Evolutionary conservation across 352 stramenopile species (phyloP).

Genomic region (Pythium aphanidermatum): DNA sequence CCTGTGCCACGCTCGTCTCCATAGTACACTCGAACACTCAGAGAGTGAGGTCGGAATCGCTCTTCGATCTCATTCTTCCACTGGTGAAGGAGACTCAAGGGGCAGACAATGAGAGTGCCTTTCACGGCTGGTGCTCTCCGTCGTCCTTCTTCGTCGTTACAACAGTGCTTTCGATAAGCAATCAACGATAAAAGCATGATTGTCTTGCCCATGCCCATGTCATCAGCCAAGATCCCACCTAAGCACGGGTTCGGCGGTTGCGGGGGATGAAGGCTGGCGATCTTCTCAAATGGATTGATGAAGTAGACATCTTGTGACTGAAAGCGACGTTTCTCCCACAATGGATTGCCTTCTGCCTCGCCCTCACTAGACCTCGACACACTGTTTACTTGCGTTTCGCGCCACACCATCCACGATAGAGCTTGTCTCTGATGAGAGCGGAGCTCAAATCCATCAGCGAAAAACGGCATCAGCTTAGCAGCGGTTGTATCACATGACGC

Average conservation of each 20-base stretch:
- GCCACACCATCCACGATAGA: constrained; percentile 83
- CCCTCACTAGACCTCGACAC: constrained; percentile 1
- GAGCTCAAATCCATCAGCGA: constrained; percentile 57
- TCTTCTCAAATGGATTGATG: constrained; percentile 80
- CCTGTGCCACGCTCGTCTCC: constrained; percentile 44
- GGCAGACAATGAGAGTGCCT: constrained; percentile 79
- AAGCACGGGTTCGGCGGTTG: constrained; percentile 48
- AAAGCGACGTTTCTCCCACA: constrained; percentile 69
- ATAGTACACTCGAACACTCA: constrained; percentile 67
- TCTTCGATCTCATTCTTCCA: constrained; percentile 83
- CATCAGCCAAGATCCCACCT: constrained; percentile 86
- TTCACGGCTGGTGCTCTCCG: background rate
- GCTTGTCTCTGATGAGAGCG: constrained; percentile 80
- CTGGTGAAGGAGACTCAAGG: constrained; percentile 83
- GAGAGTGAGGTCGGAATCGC: constrained; percentile 42
- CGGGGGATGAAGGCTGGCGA: constrained; percentile 52
- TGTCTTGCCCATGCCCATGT: constrained; percentile 90
- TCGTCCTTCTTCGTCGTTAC: constrained; percentile 3
- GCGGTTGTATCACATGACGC: no score
- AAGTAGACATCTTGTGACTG: constrained; percentile 48
- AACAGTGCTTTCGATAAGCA: constrained; percentile 45
- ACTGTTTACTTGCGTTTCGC: constrained; percentile 38
- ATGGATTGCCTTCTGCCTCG: constrained; percentile 29
- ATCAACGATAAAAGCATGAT: constrained; percentile 76
- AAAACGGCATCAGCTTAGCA: constrained; percentile 33